A percentile compares a stretch with the other conserved stretches of the same genome.
These are phyloP conservation scores for Chloris gayana DNA, from an alignment of 176 grass and related monocot species.

Conservation along the genomic window DNA sequence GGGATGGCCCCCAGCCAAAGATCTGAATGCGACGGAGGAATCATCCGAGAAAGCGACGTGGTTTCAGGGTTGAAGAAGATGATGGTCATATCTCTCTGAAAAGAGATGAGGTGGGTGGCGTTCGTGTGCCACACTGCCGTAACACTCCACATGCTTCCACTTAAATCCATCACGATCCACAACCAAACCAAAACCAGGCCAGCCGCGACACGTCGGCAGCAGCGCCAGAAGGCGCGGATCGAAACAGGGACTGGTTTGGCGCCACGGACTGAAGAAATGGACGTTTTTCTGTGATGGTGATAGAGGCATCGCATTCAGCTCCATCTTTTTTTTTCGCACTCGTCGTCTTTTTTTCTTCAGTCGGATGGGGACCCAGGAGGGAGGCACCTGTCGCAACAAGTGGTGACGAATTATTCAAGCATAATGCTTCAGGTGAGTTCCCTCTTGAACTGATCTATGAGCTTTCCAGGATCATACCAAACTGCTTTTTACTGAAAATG, in stretches of 20 bases:
- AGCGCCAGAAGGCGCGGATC: constrained; percentile 20
- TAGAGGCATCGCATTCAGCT: constrained; percentile 40
- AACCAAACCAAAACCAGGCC: not conserved
- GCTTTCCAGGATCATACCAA: constrained; percentile 27
- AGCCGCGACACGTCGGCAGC: constrained; percentile 20
- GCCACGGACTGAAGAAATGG: constrained; percentile 14
- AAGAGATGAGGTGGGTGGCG: constrained; percentile 23
- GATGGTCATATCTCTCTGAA: constrained; percentile 24
- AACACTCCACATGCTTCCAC: constrained; percentile 45
- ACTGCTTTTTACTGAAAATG: constrained; percentile 20
- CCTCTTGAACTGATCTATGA: constrained; percentile 21
- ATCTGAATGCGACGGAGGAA: constrained; percentile 58
- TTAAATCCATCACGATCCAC: constrained; percentile 36
- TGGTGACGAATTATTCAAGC: constrained; percentile 15
- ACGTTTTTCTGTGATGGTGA: constrained; percentile 27
- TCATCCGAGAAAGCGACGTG: constrained; percentile 26
- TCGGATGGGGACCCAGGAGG: constrained; percentile 46
- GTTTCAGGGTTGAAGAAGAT: constrained; percentile 16
- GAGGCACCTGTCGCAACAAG: constrained; percentile 9
- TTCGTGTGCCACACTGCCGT: not conserved
- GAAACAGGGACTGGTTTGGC: not conserved
- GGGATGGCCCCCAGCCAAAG: constrained; percentile 26
- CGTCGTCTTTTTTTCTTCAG: not conserved
- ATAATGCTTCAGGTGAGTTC: constrained; percentile 31
- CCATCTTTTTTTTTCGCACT: constrained; percentile 1